Percentiles rank a stretch among this genome's conserved stretches.
Conservation (phyloP, 768 basidiomycete species). For the Hygrophorus pudorinus region DNA sequence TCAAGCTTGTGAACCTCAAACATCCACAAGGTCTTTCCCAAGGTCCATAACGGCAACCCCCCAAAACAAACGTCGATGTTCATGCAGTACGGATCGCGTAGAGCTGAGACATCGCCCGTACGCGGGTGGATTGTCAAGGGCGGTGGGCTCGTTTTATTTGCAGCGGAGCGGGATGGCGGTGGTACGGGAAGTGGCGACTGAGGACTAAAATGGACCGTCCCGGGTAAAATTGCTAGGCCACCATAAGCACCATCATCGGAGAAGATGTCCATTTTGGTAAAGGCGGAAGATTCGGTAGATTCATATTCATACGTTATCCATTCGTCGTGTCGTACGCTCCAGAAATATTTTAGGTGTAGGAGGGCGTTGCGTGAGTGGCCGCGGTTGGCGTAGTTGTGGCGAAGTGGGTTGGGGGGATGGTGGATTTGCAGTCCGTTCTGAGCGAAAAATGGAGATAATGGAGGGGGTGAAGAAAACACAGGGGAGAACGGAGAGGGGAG, state of each 20-base stretch:
- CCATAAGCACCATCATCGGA: constrained; percentile 1
- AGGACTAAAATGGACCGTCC: too few species aligned
- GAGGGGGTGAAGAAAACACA: too few species aligned
- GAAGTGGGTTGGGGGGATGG: constrained; percentile 19
- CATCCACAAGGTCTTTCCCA: constrained; percentile 56
- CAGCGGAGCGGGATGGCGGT: constrained; percentile 11
- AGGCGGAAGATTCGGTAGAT: background rate
- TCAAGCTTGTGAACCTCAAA: constrained; percentile 38
- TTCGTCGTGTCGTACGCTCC: constrained; percentile 45
- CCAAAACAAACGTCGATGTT: constrained; percentile 53
- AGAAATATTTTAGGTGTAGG: constrained; percentile 50
- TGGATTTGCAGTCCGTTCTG: constrained; percentile 1
- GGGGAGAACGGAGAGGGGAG: constrained; percentile 30
- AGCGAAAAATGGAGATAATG: background rate
- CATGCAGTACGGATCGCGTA: constrained; percentile 48
- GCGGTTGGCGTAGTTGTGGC: constrained; percentile 42
- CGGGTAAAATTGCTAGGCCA: background rate
- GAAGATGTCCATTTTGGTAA: background rate
- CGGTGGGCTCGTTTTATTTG: constrained; percentile 13
- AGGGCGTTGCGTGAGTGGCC: constrained; percentile 57
- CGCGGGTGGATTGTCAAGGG: constrained; percentile 46
- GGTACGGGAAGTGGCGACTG: background rate
- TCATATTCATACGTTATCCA: constrained; percentile 28
- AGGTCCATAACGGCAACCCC: constrained; percentile 51
- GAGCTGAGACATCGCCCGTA: constrained; percentile 47